Evolutionary conservation across 208 protist species (phyloP).

Genomic region (Acanthamoeba triangularis): DNA sequence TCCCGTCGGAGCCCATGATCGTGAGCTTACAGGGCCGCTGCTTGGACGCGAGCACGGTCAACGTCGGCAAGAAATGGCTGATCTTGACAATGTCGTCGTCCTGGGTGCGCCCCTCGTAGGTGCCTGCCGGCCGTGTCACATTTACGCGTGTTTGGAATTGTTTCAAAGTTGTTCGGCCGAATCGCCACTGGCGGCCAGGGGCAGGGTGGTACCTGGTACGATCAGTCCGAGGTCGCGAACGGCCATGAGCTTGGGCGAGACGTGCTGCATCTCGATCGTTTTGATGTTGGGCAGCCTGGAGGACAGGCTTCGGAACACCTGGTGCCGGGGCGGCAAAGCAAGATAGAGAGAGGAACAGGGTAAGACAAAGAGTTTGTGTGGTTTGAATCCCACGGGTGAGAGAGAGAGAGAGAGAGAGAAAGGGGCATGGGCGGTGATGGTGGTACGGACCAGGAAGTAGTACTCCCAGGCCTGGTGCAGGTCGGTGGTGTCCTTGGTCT

Average conservation of each 20-base stretch:
- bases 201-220: constrained; percentile 96
- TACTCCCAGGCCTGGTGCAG: constrained; percentile 97
- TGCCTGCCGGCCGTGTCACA: constrained; percentile 39
- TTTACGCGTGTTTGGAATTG: not conserved
- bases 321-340: constrained; percentile 86
- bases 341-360: constrained; percentile 8
- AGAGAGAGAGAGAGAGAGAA: too few relatives aligned
- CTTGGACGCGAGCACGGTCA: constrained; percentile 99
- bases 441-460: constrained; percentile 94
- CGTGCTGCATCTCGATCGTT: constrained; percentile 97
- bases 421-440: too few relatives aligned
- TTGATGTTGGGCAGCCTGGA: constrained; percentile 98
- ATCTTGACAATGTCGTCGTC: constrained; percentile 96
- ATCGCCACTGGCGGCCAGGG: constrained; percentile 84
- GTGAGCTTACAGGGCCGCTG: constrained; percentile 99
- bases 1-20: constrained; percentile 97
- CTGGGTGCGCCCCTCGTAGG: constrained; percentile 91
- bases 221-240: constrained; percentile 96
- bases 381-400: too few relatives aligned
- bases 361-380: not conserved
- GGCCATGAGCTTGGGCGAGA: constrained; percentile 97
- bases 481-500: constrained; percentile 92
- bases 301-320: constrained; percentile 96
- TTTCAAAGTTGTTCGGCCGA: constrained; percentile 81
- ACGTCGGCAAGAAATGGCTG: constrained; percentile 94